Percentiles rank a stretch among this genome's conserved stretches.
Conservation (phyloP, 805 yeast genomes). For the Kluyveromyces aestuarii region DNA sequence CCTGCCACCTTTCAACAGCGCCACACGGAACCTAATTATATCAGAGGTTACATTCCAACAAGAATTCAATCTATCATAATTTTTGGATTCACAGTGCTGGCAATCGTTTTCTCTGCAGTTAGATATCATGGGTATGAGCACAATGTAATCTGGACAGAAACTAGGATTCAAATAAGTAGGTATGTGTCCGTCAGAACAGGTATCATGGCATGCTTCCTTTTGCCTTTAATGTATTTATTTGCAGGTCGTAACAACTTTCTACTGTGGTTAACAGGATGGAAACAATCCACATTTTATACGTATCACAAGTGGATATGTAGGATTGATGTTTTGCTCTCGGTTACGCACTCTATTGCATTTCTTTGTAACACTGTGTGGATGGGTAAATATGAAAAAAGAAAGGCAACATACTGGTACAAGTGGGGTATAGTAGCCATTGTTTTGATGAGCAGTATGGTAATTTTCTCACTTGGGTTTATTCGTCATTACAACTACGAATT, state of each 20-base stretch:
- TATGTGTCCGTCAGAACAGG: constrained; percentile 44
- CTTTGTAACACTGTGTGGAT: not conserved
- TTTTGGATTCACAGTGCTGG: constrained; percentile 4
- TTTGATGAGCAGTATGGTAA: constrained; percentile 30
- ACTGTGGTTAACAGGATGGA: constrained; percentile 50
- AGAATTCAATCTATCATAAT: constrained; percentile 5
- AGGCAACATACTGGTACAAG: constrained; percentile 31
- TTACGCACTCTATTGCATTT: constrained; percentile 7
- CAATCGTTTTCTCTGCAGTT: constrained; percentile 3
- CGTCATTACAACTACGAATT: constrained; percentile 39
- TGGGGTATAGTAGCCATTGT: constrained; percentile 17
- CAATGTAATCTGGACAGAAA: constrained; percentile 3
- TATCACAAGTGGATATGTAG: constrained; percentile 58
- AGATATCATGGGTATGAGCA: constrained; percentile 1
- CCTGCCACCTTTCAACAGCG: not conserved
- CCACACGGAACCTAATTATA: not conserved
- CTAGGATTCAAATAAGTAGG: constrained; percentile 7
- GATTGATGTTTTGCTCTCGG: constrained; percentile 21
- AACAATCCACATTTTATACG: constrained; percentile 45
- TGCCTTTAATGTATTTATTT: constrained; percentile 50
- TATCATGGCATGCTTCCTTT: constrained; percentile 35
- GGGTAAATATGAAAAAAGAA: not conserved
- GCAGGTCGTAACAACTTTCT: constrained; percentile 65
- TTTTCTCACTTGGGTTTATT: constrained; percentile 35
- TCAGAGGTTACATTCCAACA: constrained; percentile 3